Evolutionary conservation across 1,284 basidiomycete genomes (phyloP).

Genomic region (Entoloma clypeatum): DNA sequence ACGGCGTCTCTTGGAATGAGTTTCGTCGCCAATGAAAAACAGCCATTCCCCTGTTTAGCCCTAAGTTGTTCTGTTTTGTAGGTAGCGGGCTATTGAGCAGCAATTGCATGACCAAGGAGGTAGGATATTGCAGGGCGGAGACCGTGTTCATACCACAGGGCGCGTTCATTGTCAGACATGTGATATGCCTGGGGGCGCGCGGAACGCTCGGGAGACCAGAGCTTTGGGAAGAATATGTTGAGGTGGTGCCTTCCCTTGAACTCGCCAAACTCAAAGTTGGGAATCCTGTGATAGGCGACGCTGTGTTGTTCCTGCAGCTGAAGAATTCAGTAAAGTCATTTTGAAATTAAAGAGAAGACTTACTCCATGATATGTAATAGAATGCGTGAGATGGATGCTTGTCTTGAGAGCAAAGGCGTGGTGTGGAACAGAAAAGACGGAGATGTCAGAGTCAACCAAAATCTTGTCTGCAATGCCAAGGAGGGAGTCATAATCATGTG

Average conservation of each 20-base stretch:
- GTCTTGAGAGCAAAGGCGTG: not conserved
- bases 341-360: too few relatives aligned
- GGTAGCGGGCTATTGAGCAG: not conserved
- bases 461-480: not conserved
- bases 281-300: not conserved
- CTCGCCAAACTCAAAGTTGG: slow-evolving; percentile 5
- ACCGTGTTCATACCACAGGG: slow-evolving; percentile 1
- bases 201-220: slow-evolving; percentile 1
- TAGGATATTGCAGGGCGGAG: slow-evolving; percentile 1
- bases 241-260: slow-evolving; percentile 1
- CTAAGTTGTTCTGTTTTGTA: slow-evolving; percentile 4
- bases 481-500: slow-evolving; percentile 7
- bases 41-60: not conserved
- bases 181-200: not conserved
- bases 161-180: not conserved
- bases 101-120: not conserved
- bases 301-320: not conserved
- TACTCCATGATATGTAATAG: too few relatives aligned
- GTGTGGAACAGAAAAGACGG: not conserved
- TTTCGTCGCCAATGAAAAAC: not conserved
- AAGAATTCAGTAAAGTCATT: too few relatives aligned
- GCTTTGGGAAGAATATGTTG: slow-evolving; percentile 8
- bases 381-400: slow-evolving; percentile 3
- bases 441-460: not conserved
- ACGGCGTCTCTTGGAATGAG: slow-evolving; percentile 1